These are phyloP conservation scores for Fulvia fulva DNA, from an alignment of 2,329 filamentous ascomycete genomes.

Conservation along the genomic window DNA sequence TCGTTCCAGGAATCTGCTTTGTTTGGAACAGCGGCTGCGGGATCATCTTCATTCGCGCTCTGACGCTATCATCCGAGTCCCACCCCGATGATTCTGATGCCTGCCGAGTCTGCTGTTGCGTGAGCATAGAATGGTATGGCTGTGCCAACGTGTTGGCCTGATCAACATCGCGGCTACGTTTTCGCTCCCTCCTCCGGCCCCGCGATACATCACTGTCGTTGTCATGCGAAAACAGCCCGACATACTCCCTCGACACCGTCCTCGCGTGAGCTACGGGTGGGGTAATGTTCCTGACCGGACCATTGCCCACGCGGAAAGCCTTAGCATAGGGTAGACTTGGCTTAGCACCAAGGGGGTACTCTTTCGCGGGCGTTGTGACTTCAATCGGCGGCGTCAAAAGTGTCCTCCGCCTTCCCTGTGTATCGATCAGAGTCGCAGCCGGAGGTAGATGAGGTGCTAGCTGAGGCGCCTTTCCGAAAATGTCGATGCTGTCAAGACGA, in stretches of 20 bases:
- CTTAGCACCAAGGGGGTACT: neutral
- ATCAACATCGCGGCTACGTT: neutral
- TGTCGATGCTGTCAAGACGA: conserved; percentile 14
- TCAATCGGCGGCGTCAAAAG: conserved; percentile 9
- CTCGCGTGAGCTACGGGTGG: conserved; percentile 4
- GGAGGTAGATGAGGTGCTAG: neutral
- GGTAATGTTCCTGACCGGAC: conserved; percentile 15
- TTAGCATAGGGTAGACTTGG: neutral
- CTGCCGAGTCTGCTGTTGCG: conserved; percentile 17
- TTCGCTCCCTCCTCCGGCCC: conserved; percentile 10
- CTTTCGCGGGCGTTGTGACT: neutral
- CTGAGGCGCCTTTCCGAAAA: conserved; percentile 5
- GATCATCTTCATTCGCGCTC: conserved; percentile 31
- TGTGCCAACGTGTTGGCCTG: conserved; percentile 3
- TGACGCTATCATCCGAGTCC: conserved; percentile 23
- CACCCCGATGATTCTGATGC: conserved; percentile 8
- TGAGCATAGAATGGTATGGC: conserved; percentile 28
- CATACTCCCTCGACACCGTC: conserved; percentile 5
- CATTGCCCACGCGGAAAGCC: conserved; percentile 15
- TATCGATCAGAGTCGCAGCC: conserved; percentile 15
- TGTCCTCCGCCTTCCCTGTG: conserved; percentile 15
- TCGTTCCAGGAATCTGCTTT: conserved; percentile 11
- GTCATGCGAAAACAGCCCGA: neutral
- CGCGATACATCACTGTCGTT: conserved; percentile 14
- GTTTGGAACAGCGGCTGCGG: conserved; percentile 30